Percentiles rank a stretch among this genome's conserved stretches.
Evolutionary conservation across 805 yeast species (phyloP).

Genomic region (Scheffersomyces coipomensis): DNA sequence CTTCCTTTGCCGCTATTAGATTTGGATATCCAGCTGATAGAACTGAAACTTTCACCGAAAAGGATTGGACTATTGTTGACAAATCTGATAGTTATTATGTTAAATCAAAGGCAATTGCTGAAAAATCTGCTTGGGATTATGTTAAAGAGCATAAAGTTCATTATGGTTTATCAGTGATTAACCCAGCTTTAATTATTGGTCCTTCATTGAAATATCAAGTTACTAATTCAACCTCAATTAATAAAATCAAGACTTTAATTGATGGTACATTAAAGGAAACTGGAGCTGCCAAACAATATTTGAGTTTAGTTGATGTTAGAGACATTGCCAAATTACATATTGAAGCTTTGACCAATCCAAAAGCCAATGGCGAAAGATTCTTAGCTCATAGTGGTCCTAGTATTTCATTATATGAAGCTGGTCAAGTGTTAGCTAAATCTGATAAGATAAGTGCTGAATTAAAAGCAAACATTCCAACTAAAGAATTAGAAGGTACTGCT

Average conservation of each 20-base stretch:
- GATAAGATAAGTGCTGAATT: neutral
- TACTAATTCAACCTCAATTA: neutral
- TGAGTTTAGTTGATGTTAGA: neutral
- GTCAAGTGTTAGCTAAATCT: neutral
- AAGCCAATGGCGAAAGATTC: neutral
- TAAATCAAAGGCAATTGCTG: constrained; percentile 17
- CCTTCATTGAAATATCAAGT: constrained; percentile 2
- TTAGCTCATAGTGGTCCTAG: neutral
- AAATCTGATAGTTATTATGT: neutral
- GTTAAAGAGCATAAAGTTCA: constrained; percentile 2
- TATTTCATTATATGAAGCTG: neutral
- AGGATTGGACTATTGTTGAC: neutral
- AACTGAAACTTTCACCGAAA: constrained; percentile 1
- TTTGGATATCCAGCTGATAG: neutral
- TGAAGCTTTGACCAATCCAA: neutral
- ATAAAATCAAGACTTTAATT: neutral
- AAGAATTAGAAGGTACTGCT: neutral
- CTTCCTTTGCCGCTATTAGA: constrained; percentile 48
- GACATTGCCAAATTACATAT: neutral
- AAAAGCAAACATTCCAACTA: neutral
- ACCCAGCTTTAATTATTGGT: constrained; percentile 4
- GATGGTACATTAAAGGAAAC: neutral
- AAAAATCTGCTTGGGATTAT: constrained; percentile 13
- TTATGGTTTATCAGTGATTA: constrained; percentile 2
- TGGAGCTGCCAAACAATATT: neutral